Base-by-base conservation (phyloP, 352 stramenopile species). In the Achlya hypogyna region DNA sequence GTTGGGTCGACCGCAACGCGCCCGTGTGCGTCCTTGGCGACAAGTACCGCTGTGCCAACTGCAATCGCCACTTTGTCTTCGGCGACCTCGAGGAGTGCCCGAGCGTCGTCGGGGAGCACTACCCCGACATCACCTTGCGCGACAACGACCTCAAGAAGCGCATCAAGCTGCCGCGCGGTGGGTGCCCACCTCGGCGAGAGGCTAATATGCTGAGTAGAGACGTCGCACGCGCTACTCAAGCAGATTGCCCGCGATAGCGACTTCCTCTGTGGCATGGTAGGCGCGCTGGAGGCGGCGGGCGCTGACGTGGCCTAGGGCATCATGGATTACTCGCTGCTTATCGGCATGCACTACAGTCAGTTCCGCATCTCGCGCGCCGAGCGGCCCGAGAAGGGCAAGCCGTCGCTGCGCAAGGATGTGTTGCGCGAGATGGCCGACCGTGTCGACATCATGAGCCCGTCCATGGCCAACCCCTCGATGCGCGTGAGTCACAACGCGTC, bases 311-410 rank as follows among this genome's bases (percentile, higher is more conserved):
- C 43, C 5, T 32, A 71, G 42, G 87, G 87, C 10, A 95, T 96
- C 73, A 97, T 97, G 88, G 89, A 97, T 74, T 97, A 97, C 66
- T 92, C 79, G 64, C 76, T 97, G 29, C 72, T 97, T 0, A 82
- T 97, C 22, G 88, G 88, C 4, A 81, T 89, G 8, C 89, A 96
- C 68, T 89, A 94, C 69, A 87, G 76, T 31, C 75, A 91, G 49
- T 95, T 91, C 62, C 88, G 75, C 1, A 92, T 93, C 63, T 78
- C 79, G 72, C 22, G 70, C 74, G 38, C 54, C 25, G 45, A 58
- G 27, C 27, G 25, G 31, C 28, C 38, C n/a, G 62, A 66, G 71
- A 64, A 66, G 71, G 18, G 45, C 74, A 58, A 74, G 72, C 10
- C 70, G 64, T 58, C 70, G 62, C 20, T 78, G 73, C 49, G 49